Conservation (phyloP, 2,329 filamentous ascomycete species). For the Fusarium haematococcum region DNA sequence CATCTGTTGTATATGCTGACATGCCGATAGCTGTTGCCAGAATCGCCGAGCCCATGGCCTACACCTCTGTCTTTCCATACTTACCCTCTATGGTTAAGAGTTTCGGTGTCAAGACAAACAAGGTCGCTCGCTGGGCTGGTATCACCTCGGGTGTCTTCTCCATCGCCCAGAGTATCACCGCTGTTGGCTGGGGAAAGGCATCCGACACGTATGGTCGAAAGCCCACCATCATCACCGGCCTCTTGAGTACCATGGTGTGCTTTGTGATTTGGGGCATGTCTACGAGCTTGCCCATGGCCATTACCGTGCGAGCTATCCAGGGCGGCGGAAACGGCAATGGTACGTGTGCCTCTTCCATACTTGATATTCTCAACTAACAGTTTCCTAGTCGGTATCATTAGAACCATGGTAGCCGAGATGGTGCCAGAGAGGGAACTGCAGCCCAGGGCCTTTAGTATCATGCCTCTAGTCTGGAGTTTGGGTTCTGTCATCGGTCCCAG, state of each 20-base stretch:
- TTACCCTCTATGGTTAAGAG: conserved; percentile 86
- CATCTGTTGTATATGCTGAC: conserved; percentile 48
- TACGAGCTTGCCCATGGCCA: conserved; percentile 81
- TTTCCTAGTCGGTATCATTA: conserved; percentile 80
- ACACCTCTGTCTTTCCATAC: conserved; percentile 78
- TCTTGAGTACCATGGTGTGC: conserved; percentile 83
- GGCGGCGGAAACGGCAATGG: conserved; percentile 89
- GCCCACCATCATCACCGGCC: conserved; percentile 79
- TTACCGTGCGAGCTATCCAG: conserved; percentile 80
- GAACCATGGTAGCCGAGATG: conserved; percentile 93
- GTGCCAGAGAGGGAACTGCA: conserved; percentile 89
- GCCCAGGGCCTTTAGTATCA: conserved; percentile 89
- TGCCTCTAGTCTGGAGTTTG: conserved; percentile 91
- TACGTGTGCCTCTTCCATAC: conserved; percentile 47
- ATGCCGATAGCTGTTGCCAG: conserved; percentile 74
- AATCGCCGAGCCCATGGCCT: conserved; percentile 79
- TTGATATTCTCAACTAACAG: not conserved
- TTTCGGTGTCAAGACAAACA: conserved; percentile 76
- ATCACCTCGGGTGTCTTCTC: conserved; percentile 80
- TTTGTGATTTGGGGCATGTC: conserved; percentile 89
- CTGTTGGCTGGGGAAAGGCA: conserved; percentile 79
- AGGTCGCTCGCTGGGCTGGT: conserved; percentile 85
- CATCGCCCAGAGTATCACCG: conserved; percentile 76
- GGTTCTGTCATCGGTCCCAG: conserved; percentile 89
- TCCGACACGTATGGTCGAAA: conserved; percentile 87